Evolutionary conservation across 2,329 filamentous ascomycete species (phyloP).

Genomic region (Chaetomiaceae sp.): DNA sequence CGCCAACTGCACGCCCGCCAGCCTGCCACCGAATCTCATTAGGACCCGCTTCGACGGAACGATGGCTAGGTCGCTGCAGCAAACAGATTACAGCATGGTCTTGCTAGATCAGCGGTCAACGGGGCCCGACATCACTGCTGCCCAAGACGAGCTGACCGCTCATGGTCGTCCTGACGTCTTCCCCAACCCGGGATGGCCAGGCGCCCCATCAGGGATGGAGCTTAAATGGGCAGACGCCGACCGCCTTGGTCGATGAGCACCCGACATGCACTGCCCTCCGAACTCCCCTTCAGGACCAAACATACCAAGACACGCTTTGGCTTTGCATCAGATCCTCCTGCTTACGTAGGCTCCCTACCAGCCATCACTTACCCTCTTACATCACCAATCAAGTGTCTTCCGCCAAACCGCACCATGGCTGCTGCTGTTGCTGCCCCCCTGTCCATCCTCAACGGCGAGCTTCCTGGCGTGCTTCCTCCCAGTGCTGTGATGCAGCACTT

Average conservation of each 20-base stretch:
- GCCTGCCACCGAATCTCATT: neutral
- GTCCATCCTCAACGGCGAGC: slow-evolving; percentile 30
- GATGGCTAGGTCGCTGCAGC: slow-evolving; percentile 2
- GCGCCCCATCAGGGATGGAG: neutral
- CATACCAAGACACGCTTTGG: too few relatives aligned
- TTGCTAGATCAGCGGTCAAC: slow-evolving; percentile 19
- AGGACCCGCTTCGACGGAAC: neutral
- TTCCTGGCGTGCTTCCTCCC: slow-evolving; percentile 32
- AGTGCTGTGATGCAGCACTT: slow-evolving; percentile 31
- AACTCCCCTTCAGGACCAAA: too few relatives aligned
- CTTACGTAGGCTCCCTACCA: neutral
- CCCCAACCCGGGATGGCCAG: too few relatives aligned
- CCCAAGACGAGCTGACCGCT: slow-evolving; percentile 12
- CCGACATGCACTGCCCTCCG: too few relatives aligned
- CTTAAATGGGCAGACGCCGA: neutral
- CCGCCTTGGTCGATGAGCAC: too few relatives aligned
- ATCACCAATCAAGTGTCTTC: too few relatives aligned
- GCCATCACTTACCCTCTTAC: neutral
- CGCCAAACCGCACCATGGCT: slow-evolving; percentile 24
- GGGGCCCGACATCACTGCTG: slow-evolving; percentile 15
- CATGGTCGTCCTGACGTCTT: too few relatives aligned
- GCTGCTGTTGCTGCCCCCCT: slow-evolving; percentile 32
- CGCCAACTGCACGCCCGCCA: neutral
- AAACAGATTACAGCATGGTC: neutral
- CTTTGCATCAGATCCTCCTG: neutral